Percentiles rank a stretch among this genome's conserved stretches.
Evolutionary conservation across 163 green algal species (phyloP).

Genomic region (Scenedesmus sp.): DNA sequence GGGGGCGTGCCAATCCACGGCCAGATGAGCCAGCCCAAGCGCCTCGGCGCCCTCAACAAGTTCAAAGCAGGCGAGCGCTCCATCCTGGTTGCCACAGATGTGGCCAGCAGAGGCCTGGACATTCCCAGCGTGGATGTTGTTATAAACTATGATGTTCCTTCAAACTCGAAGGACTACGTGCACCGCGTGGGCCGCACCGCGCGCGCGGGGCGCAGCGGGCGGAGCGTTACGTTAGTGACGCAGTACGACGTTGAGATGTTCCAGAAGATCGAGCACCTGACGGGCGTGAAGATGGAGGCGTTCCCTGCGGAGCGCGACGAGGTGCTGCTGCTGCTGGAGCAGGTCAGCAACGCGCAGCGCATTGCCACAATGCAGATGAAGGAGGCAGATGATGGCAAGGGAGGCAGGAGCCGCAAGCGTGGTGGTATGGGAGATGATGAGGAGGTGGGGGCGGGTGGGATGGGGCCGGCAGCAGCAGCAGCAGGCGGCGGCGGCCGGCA

Average conservation of each 20-base stretch:
- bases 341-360: constrained; percentile 88
- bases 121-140: constrained; percentile 97
- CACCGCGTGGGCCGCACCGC: constrained; percentile 96
- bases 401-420: constrained; percentile 59
- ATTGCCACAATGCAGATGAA: constrained; percentile 91
- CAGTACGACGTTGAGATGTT: constrained; percentile 99
- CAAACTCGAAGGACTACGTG: constrained; percentile 98
- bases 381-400: constrained; percentile 74
- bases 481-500: constrained; percentile 18
- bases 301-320: constrained; percentile 91
- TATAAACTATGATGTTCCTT: constrained; percentile 97
- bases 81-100: constrained; percentile 91
- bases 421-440: constrained; percentile 61
- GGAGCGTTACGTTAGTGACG: constrained; percentile 95
- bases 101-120: constrained; percentile 94
- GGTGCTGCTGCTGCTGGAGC: constrained; percentile 93
- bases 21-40: constrained; percentile 98
- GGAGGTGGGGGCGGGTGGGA: background rate
- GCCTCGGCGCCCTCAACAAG: constrained; percentile 96
- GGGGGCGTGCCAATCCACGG: constrained; percentile 96
- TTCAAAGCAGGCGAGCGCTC: constrained; percentile 91
- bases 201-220: constrained; percentile 90
- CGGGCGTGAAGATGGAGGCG: constrained; percentile 88
- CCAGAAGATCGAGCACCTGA: constrained; percentile 96
- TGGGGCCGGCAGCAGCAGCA: background rate